Base-by-base conservation (phyloP, 176 grass and related monocot genomes). In the Metroxylon sagu region DNA sequence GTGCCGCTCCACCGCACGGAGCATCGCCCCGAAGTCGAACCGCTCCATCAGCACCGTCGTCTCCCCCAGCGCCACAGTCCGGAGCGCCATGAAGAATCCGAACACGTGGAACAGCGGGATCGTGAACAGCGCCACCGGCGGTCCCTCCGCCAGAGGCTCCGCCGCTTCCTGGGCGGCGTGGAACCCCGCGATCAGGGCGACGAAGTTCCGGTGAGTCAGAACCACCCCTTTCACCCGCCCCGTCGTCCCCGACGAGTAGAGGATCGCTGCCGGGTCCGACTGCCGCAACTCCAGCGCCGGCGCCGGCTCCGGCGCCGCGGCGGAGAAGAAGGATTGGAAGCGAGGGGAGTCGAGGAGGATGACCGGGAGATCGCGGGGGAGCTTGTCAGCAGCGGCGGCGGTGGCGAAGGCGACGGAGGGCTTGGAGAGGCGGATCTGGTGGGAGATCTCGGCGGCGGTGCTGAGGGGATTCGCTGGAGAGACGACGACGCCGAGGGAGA, bases 191-290 rank as follows among this genome's bases (percentile, higher is more conserved):
- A 87, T 71, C n/a, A 75, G 27, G 5, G 83, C 61, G 67, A 95
- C 84, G 63, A 95, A 64, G 72, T 77, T 95, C 14, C 90, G 77
- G 80, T 95, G 85, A 54, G 77, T 71, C 65, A 95, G 6, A 14
- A 52, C 74, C 18, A 79, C 90, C 21, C 79, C 85, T 73, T 95
- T 95, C n/a, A 90, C 77, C 18, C 71, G 74, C 0, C 90, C 90
- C 16, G 90, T 95, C 3, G 90, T 95, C 28, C 90, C 90, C 1
- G 90, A 95, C 4, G 83, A 90, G 83, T 95, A 95, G 1, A 90
- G 67, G 48, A 95, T 85, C 28, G 74, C 80, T 52, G 83, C 83
- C 29, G 86, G 74, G 60, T 95, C 74, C 6, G 90, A 95, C 70
- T 95, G 90, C 74, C 50, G 70, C 53, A 90, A 78, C 18, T 70